Conservation (phyloP, 2,329 filamentous ascomycete genomes). For the Aspergillus arachidicola region DNA sequence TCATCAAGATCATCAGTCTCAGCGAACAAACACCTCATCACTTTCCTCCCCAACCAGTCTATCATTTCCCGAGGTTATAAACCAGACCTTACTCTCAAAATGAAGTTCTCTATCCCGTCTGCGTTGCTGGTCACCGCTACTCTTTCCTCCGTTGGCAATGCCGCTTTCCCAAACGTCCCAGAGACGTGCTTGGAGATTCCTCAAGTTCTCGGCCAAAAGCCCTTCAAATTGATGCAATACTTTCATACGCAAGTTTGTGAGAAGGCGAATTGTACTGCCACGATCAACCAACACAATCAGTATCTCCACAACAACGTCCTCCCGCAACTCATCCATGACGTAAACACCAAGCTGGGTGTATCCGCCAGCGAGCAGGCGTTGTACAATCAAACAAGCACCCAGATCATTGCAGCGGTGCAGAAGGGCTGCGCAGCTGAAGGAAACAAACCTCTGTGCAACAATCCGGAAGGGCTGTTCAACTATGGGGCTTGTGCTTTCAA, state of each 20-base stretch:
- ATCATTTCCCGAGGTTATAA: neutral
- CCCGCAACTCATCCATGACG: slow-evolving; percentile 11
- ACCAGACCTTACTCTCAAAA: neutral
- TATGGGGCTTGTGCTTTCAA: slow-evolving; percentile 10
- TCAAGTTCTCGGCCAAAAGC: slow-evolving; percentile 14
- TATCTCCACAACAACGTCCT: slow-evolving; percentile 12
- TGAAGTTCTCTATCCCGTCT: neutral
- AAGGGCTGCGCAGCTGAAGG: slow-evolving; percentile 13
- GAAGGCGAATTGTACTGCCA: slow-evolving; percentile 14
- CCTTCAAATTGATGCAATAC: slow-evolving; percentile 10
- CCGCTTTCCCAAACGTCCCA: slow-evolving; percentile 25
- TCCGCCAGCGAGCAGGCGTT: slow-evolving; percentile 7
- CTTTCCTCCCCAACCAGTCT: neutral
- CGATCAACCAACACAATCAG: slow-evolving; percentile 16
- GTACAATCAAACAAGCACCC: slow-evolving; percentile 9
- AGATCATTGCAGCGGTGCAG: slow-evolving; percentile 7
- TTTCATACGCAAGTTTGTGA: slow-evolving; percentile 13
- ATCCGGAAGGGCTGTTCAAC: neutral
- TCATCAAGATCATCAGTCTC: neutral
- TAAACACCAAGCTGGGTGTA: slow-evolving; percentile 9
- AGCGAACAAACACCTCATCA: neutral
- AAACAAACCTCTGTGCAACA: slow-evolving; percentile 13
- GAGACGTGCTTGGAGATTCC: slow-evolving; percentile 12
- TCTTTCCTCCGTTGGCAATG: neutral
- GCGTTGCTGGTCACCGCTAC: neutral